These are phyloP conservation scores for Vigna mungo DNA, from an alignment of 306 rosid species.

Conservation along the genomic window DNA sequence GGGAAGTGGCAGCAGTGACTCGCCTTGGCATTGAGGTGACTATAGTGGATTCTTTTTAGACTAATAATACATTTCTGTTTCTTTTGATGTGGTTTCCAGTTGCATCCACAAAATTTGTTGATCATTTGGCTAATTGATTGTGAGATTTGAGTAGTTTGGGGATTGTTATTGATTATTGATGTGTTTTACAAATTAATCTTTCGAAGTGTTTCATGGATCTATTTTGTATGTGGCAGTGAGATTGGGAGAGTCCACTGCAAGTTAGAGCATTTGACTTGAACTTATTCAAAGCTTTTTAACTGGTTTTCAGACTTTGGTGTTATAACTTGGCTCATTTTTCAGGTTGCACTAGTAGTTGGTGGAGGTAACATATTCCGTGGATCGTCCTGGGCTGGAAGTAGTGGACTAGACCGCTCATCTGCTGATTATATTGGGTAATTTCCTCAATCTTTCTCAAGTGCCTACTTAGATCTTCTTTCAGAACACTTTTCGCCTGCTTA, in stretches of 20 bases:
- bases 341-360: slow-evolving; percentile 98
- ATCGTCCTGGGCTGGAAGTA: slow-evolving; percentile 86
- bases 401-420: slow-evolving; percentile 95
- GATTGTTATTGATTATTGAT: background rate
- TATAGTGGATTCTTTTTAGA: background rate
- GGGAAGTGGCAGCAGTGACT: slow-evolving; percentile 95
- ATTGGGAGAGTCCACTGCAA: slow-evolving; percentile 21
- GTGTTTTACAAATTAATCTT: slow-evolving; percentile 28
- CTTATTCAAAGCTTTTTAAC: background rate
- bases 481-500: slow-evolving; percentile 15
- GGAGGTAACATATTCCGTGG: slow-evolving; percentile 99
- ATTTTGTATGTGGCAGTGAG: slow-evolving; percentile 13
- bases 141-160: slow-evolving; percentile 4
- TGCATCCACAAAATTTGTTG: background rate
- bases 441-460: slow-evolving; percentile 35
- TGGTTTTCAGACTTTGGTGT: slow-evolving; percentile 25
- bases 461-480: slow-evolving; percentile 33
- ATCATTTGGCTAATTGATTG: slow-evolving; percentile 34
- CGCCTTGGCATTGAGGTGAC: slow-evolving; percentile 96
- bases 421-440: slow-evolving; percentile 95
- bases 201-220: background rate
- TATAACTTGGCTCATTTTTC: slow-evolving; percentile 53
- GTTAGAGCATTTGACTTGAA: slow-evolving; percentile 39
- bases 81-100: slow-evolving; percentile 15
- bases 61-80: background rate